phyloP scores from a whole-genome alignment of 164 flowering plant genomes.

The Cinnamomum chago region DNA sequence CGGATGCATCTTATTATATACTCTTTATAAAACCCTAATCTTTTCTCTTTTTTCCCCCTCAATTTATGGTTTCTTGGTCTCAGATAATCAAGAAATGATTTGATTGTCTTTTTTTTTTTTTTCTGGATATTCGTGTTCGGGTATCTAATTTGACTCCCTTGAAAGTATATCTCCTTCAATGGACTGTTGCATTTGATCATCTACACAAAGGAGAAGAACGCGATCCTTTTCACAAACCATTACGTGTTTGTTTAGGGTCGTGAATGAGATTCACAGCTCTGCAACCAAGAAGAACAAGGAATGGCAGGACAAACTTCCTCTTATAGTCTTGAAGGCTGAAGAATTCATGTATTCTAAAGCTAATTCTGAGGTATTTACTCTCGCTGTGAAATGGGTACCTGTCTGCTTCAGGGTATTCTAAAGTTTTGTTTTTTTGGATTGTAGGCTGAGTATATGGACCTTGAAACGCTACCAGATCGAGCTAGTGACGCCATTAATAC shows the following conservation, averaged over 20 bases:
- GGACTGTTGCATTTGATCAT: slow-evolving; percentile 74
- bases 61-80: not conserved
- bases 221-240: slow-evolving; percentile 54
- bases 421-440: not conserved
- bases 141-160: slow-evolving; percentile 44
- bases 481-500: slow-evolving; percentile 77
- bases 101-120: not conserved
- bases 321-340: slow-evolving; percentile 87
- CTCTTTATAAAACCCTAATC: too few relatives aligned
- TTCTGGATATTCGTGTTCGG: slow-evolving; percentile 12
- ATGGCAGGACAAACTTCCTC: slow-evolving; percentile 89
- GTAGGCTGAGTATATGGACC: slow-evolving; percentile 80
- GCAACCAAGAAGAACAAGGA: slow-evolving; percentile 79
- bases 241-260: slow-evolving; percentile 43
- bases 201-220: slow-evolving; percentile 76
- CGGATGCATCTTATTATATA: too few relatives aligned
- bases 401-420: not conserved
- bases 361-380: slow-evolving; percentile 76
- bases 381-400: not conserved
- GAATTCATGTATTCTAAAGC: slow-evolving; percentile 97
- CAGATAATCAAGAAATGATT: not conserved
- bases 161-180: slow-evolving; percentile 65
- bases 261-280: slow-evolving; percentile 54
- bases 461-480: slow-evolving; percentile 73
- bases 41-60: too few relatives aligned